Evolutionary conservation across 306 rosid genomes (phyloP), one percentile per base, ranked within the genome.

Genomic region (Leucaena leucocephala): DNA sequence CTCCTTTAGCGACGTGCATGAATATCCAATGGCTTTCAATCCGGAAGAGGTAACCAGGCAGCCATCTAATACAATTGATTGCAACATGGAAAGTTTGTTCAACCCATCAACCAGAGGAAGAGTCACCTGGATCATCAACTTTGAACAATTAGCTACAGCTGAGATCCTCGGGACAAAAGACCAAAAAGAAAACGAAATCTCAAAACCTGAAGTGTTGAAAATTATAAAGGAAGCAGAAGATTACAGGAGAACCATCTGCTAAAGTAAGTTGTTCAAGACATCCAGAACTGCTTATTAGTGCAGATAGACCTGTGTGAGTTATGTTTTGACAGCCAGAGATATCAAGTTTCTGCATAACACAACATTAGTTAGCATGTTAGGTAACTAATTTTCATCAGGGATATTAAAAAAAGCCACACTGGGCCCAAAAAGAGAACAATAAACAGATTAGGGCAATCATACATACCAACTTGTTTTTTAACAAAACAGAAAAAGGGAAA

Each of bases 231-330:
- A 52, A 46, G 61, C 52, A 6, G 59, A 76, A 78, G 76, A 89
- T 93, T 87, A 96, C 99, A 36, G 96, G 91, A 88, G 89, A 86
- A 64, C 95, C 94, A 77, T 91, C 85, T 16, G 99, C 87, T 80
- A 93, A 86, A 46, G 85, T 54, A 42, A 96, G 93, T 85, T 90
- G 87, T 81, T 90, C 89, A 79, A 96, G 52, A 72, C 78, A 64
- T 86, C 80, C 76, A 39, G 88, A 82, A 61, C 85, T 79, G 17
- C 82, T 86, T 3, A 90, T 81, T 43, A 96, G 85, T 68, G 84
- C 86, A 49, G 98, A 90, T 74, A 96, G 81, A 46, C 97, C 98
- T 4, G 57, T 7, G 12, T 82, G 92, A 80, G 87, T 84, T 72
- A 91, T 84, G 83, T 88, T 86, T 66, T 90, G 91, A 90, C 98